These are phyloP conservation scores for Diplogelasinospora grovesii DNA, from an alignment of 495 filamentous ascomycete genomes.

Conservation along the genomic window DNA sequence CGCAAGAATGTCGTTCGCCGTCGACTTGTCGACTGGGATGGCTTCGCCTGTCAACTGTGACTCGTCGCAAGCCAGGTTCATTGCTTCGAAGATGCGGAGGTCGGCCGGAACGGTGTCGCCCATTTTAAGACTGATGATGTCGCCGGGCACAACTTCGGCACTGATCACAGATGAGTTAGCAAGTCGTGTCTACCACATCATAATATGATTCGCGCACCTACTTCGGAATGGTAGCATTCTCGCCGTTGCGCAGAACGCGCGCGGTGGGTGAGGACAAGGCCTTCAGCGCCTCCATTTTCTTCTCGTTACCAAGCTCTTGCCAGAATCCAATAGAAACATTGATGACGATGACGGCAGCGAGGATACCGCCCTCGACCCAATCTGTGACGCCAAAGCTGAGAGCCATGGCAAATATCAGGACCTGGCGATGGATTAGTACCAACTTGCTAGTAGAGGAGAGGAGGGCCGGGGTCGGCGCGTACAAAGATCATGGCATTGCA, in stretches of 20 bases:
- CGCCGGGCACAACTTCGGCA: constrained; percentile 71
- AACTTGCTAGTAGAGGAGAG: not conserved
- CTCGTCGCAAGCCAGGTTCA: constrained; percentile 54
- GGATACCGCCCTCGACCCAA: constrained; percentile 77
- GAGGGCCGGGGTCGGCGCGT: constrained; percentile 16
- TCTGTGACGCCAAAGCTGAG: constrained; percentile 74
- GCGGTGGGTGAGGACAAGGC: constrained; percentile 75
- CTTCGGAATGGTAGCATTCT: constrained; percentile 55
- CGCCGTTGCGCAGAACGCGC: constrained; percentile 66
- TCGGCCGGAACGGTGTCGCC: constrained; percentile 82
- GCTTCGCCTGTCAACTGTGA: constrained; percentile 63
- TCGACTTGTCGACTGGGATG: constrained; percentile 33
- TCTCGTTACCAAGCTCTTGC: constrained; percentile 79
- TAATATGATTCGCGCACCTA: constrained; percentile 23
- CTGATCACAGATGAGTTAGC: constrained; percentile 32
- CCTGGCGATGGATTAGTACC: constrained; percentile 38
- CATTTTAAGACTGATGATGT: constrained; percentile 72
- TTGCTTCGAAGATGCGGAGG: constrained; percentile 64
- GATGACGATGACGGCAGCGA: constrained; percentile 72
- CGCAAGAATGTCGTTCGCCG: constrained; percentile 25
- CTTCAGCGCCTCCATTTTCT: constrained; percentile 76
- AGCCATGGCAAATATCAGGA: constrained; percentile 78
- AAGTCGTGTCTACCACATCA: no score
- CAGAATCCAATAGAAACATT: constrained; percentile 75
- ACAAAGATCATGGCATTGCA: constrained; percentile 64